Evolutionary conservation across 768 basidiomycete genomes (phyloP).

Genomic region (Glaciozyma martinii): DNA sequence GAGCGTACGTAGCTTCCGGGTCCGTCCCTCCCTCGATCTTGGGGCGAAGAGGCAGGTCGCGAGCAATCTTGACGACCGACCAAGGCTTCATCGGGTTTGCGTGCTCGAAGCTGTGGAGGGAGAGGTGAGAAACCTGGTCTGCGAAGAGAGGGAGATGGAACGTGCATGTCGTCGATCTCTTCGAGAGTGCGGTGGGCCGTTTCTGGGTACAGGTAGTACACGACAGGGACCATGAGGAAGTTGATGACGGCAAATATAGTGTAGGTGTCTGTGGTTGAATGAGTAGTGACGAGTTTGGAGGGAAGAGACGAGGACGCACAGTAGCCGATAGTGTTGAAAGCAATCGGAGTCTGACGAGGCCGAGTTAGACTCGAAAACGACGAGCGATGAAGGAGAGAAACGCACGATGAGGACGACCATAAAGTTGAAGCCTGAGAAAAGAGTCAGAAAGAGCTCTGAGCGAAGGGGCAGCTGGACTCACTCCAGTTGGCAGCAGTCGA

Average conservation of each 20-base stretch:
- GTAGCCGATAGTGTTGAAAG: conserved; percentile 5
- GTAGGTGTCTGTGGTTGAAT: conserved; percentile 9
- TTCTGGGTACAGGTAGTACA: conserved; percentile 20
- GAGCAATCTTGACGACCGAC: background rate
- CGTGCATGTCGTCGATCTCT: conserved; percentile 43
- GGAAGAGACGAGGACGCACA: too few species aligned
- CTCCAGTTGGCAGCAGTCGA: conserved; percentile 48
- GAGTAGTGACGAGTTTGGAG: too few species aligned
- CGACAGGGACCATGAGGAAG: conserved; percentile 13
- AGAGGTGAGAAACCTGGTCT: too few species aligned
- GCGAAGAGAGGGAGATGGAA: too few species aligned
- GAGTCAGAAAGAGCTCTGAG: too few species aligned
- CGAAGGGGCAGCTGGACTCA: too few species aligned
- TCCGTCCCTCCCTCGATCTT: background rate
- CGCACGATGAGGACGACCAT: conserved; percentile 2
- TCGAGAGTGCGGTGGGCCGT: conserved; percentile 17
- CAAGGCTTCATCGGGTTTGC: background rate
- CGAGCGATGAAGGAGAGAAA: too few species aligned
- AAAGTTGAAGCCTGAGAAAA: background rate
- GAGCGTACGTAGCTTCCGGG: background rate
- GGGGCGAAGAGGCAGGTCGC: background rate
- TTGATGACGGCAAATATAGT: conserved; percentile 15
- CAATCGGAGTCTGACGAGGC: background rate
- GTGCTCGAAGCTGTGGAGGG: background rate
- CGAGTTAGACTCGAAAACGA: too few species aligned